These are phyloP conservation scores for Tritrichomonas foetus DNA, from an alignment of 208 protist genomes.

Conservation along the genomic window DNA sequence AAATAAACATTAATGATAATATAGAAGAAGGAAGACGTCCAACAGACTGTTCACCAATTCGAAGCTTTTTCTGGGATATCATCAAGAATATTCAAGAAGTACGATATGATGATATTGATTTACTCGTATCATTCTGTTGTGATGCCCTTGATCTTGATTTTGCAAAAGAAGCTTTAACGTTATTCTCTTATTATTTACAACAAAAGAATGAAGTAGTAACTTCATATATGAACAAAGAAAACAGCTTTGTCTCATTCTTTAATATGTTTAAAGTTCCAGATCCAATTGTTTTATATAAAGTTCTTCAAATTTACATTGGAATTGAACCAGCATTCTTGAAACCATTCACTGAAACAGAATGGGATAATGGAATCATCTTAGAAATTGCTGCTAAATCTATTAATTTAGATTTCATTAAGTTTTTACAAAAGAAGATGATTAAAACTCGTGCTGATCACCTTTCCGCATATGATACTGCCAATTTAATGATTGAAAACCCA, in stretches of 20 bases:
- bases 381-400: not conserved
- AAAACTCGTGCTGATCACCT: too few relatives aligned
- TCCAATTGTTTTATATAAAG: not conserved
- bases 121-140: not conserved
- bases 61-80: not conserved
- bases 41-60: not conserved
- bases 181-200: not conserved
- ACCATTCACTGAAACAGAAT: not conserved
- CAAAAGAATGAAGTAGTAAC: not conserved
- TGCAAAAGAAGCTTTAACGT: not conserved
- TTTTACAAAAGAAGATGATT: not conserved
- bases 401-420: not conserved
- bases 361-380: not conserved
- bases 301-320: not conserved
- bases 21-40: not conserved
- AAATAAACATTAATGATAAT: not conserved
- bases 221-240: not conserved
- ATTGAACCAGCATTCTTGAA: not conserved
- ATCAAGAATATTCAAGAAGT: not conserved
- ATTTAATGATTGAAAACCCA: not conserved
- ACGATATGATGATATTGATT: not conserved
- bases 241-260: not conserved
- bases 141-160: not conserved
- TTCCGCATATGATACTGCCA: too few relatives aligned
- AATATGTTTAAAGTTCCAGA: not conserved